These are phyloP conservation scores for Heliamphora exappendiculata DNA, from an alignment of 148 eudicot genomes.

Conservation along the genomic window DNA sequence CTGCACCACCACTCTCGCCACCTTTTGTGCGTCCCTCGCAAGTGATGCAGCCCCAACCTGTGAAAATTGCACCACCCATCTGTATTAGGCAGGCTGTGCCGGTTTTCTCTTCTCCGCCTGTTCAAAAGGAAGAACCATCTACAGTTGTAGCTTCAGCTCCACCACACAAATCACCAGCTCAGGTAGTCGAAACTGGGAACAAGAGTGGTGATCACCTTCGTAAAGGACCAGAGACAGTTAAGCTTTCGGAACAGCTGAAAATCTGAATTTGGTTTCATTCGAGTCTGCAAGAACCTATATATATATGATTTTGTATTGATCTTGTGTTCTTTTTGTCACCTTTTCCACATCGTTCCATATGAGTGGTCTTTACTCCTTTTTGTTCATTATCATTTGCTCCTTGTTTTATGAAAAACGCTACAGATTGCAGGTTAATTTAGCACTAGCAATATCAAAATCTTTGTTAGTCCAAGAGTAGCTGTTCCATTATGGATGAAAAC, in stretches of 20 bases:
- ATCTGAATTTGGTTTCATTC: slow-evolving; percentile 27
- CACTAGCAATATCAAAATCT: neutral
- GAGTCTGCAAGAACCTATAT: slow-evolving; percentile 20
- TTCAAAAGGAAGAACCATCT: slow-evolving; percentile 20
- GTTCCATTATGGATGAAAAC: neutral
- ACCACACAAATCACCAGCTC: neutral
- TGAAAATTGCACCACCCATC: slow-evolving; percentile 41
- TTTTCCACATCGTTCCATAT: slow-evolving; percentile 19
- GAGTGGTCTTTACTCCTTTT: neutral
- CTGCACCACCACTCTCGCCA: slow-evolving; percentile 53
- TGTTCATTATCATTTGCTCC: slow-evolving; percentile 4
- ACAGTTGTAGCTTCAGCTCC: slow-evolving; percentile 9
- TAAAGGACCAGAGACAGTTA: slow-evolving; percentile 29
- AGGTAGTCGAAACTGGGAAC: slow-evolving; percentile 2
- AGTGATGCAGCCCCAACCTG: slow-evolving; percentile 29
- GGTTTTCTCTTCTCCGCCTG: slow-evolving; percentile 34
- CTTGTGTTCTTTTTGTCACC: neutral
- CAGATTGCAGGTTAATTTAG: neutral
- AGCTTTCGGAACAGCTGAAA: slow-evolving; percentile 48
- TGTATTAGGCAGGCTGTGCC: slow-evolving; percentile 45
- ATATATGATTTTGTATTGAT: slow-evolving; percentile 12
- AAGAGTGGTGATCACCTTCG: slow-evolving; percentile 4
- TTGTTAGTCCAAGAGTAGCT: neutral
- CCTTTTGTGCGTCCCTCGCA: slow-evolving; percentile 21
- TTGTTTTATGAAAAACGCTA: neutral